Evolutionary conservation across 768 basidiomycete genomes (phyloP).

Genomic region (Tephrocybe sp.): DNA sequence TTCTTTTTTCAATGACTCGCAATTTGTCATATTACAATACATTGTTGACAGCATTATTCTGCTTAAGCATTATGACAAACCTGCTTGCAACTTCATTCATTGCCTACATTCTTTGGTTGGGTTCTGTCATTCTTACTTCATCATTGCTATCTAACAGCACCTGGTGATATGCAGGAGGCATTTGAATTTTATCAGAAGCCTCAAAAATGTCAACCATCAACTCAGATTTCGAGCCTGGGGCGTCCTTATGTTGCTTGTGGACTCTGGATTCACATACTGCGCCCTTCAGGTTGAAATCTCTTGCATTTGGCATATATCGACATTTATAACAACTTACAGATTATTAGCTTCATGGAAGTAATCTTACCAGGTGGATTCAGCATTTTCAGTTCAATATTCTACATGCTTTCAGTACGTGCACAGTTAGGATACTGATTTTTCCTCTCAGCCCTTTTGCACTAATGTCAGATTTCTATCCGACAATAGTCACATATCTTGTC

Average conservation of each 20-base stretch:
- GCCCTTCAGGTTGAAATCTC: background rate
- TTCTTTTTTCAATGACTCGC: background rate
- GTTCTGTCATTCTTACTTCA: background rate
- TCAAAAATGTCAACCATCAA: background rate
- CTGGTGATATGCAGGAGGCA: background rate
- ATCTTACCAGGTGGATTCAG: background rate
- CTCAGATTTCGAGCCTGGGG: background rate
- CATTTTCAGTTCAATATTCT: background rate
- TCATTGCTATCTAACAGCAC: background rate
- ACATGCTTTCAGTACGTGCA: background rate
- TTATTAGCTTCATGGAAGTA: background rate
- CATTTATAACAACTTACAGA: background rate
- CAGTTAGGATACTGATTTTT: background rate
- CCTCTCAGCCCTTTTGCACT: background rate
- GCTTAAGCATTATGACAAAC: background rate
- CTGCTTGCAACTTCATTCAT: background rate
- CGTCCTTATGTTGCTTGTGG: background rate
- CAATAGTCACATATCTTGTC: background rate
- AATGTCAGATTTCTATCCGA: background rate
- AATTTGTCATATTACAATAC: background rate
- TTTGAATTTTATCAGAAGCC: background rate
- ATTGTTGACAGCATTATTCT: background rate
- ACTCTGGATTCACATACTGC: background rate
- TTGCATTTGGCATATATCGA: background rate
- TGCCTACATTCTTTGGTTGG: background rate